Conservation (phyloP, 2,329 filamentous ascomycete species). For the Catunica adiposa region DNA sequence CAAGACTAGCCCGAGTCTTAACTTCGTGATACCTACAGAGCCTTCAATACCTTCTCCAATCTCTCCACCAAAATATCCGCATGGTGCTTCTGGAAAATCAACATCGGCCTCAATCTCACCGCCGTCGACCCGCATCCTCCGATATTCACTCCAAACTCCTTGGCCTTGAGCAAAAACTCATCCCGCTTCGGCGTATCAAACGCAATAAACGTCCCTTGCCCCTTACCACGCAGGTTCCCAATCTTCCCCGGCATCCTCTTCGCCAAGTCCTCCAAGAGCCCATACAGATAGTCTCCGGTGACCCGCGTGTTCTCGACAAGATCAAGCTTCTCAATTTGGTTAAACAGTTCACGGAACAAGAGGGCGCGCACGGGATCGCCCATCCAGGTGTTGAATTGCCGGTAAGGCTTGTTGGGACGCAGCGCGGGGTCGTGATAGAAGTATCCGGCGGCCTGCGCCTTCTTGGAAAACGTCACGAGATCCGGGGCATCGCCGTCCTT, state of each 20-base stretch:
- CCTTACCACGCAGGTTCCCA: slow-evolving; percentile 70
- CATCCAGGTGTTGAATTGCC: slow-evolving; percentile 83
- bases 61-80: slow-evolving; percentile 68
- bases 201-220: slow-evolving; percentile 80
- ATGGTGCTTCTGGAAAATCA: slow-evolving; percentile 83
- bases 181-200: slow-evolving; percentile 74
- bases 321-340: slow-evolving; percentile 57
- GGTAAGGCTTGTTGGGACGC: slow-evolving; percentile 64
- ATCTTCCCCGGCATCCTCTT: slow-evolving; percentile 60
- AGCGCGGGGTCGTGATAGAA: slow-evolving; percentile 63
- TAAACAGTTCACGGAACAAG: slow-evolving; percentile 60
- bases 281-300: slow-evolving; percentile 65
- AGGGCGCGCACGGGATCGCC: slow-evolving; percentile 64
- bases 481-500: slow-evolving; percentile 54
- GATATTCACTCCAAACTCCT: slow-evolving; percentile 70
- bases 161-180: slow-evolving; percentile 61
- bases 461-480: slow-evolving; percentile 82
- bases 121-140: slow-evolving; percentile 63
- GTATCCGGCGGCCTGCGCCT: slow-evolving; percentile 71
- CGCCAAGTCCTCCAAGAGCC: slow-evolving; percentile 49
- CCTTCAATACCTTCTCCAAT: slow-evolving; percentile 55
- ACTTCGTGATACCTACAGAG: too few relatives aligned
- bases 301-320: slow-evolving; percentile 66
- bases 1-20: too few relatives aligned
- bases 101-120: slow-evolving; percentile 72